Evolutionary conservation across 768 basidiomycete genomes (phyloP), one percentile per base, ranked within the genome.

Genomic region (Naganishia randhawae): DNA sequence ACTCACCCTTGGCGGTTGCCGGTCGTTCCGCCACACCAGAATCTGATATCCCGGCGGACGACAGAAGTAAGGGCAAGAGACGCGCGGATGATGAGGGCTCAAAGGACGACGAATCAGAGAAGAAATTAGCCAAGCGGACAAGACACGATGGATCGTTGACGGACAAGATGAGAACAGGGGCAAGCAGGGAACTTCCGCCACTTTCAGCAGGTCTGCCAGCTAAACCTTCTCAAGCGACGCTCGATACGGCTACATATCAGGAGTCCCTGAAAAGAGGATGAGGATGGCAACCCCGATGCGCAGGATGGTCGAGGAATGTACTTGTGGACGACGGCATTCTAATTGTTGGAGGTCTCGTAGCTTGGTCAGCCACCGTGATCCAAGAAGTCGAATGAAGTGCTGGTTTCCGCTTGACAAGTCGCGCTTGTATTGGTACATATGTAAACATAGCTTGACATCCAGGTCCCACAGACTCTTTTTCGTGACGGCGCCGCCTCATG

Each of bases 1-100:
- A 67, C 14, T 70, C 69, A 9, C 69, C 69, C 1, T 27, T 66
- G 14, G 54, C 10, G 27, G 51, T 31, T 11, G 50, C 54, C 19
- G 54, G n/a, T 32, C 35, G 57, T 1, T 61, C 57, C 2, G 57
- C 57, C n/a, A 61, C 57, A 10, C 57, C 57, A 13, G 57, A 61
- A 41, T 39, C 22, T 25, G 57, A 61, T 27, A 39, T 25, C 10
- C 35, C 2, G 17, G 32, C 33, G 5, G n/a, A 19, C 33, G 35
- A 22, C 19, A 61, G 16, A 22, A 22, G 25, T 6, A 61, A 61
- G 27, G 57, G 57, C 8, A 61, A 61, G 27, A 35, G 57, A 8
- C 35, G 57, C 1, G 57, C 57, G 9, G 35, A 27, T 39, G 37
- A 37, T 25, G 37, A 61, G 7, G 57, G 16, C 2, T 37, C 22